phyloP scores from a whole-genome alignment of 2,329 filamentous ascomycete genomes.

The Alternaria triticina region DNA sequence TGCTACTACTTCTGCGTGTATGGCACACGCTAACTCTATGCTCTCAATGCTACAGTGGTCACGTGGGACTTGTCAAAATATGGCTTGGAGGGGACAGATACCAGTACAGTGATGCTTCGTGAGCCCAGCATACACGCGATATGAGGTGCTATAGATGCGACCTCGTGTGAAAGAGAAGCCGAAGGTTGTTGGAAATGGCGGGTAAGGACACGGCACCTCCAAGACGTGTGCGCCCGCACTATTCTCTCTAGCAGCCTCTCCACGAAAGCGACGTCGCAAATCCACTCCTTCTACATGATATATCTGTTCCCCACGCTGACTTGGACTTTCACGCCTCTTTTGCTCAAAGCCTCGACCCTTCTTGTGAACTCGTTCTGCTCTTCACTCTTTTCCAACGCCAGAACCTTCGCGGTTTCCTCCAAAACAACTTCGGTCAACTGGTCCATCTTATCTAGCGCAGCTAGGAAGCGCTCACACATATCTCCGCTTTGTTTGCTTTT shows the following conservation, averaged over 20 bases:
- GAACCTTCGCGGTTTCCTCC: background rate
- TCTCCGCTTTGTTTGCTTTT: background rate
- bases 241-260: background rate
- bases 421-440: background rate
- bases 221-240: background rate
- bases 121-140: slow-evolving; percentile 9
- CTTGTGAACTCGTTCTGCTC: slow-evolving; percentile 5
- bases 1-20: background rate
- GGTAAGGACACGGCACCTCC: background rate
- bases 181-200: background rate
- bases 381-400: background rate
- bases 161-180: background rate
- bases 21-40: background rate
- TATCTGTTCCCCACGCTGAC: background rate
- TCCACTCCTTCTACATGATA: background rate
- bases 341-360: background rate
- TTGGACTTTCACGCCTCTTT: background rate
- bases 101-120: slow-evolving; percentile 41
- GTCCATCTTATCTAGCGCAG: background rate
- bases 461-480: background rate
- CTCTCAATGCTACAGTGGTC: slow-evolving; percentile 7
- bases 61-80: slow-evolving; percentile 39
- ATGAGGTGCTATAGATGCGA: background rate
- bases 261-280: background rate
- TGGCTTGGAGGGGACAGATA: slow-evolving; percentile 34